Evolutionary conservation across 2,329 filamentous ascomycete species (phyloP).

Genomic region (Chrysosporium keratinophilum): DNA sequence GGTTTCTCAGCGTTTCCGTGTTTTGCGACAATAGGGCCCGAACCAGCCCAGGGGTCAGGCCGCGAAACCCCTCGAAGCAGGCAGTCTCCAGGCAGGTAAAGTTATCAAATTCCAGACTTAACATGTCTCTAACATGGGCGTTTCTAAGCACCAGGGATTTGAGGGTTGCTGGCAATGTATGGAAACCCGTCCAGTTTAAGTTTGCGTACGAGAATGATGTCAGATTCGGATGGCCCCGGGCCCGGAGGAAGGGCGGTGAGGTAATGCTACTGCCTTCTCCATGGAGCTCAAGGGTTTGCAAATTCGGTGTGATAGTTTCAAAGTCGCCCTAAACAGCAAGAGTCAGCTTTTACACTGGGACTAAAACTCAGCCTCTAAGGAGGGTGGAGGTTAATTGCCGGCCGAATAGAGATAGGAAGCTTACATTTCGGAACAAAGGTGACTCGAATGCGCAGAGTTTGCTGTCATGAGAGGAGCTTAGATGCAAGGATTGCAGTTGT

Average conservation of each 20-base stretch:
- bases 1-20: background rate
- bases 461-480: background rate
- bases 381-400: background rate
- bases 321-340: background rate
- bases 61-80: background rate
- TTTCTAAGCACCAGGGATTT: too few species aligned
- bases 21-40: background rate
- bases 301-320: conserved; percentile 1
- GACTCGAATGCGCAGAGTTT: too few species aligned
- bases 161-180: too few species aligned
- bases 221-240: background rate
- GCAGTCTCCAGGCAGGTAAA: background rate
- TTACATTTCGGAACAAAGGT: background rate
- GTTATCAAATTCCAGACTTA: background rate
- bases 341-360: background rate
- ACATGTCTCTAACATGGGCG: background rate
- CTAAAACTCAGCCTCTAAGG: too few species aligned
- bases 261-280: too few species aligned
- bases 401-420: background rate
- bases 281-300: background rate
- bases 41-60: background rate
- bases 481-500: background rate
- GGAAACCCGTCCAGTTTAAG: too few species aligned
- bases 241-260: too few species aligned
- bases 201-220: background rate